These are phyloP conservation scores for Kwoniella shandongensis DNA, from an alignment of 768 basidiomycete genomes.

Conservation along the genomic window DNA sequence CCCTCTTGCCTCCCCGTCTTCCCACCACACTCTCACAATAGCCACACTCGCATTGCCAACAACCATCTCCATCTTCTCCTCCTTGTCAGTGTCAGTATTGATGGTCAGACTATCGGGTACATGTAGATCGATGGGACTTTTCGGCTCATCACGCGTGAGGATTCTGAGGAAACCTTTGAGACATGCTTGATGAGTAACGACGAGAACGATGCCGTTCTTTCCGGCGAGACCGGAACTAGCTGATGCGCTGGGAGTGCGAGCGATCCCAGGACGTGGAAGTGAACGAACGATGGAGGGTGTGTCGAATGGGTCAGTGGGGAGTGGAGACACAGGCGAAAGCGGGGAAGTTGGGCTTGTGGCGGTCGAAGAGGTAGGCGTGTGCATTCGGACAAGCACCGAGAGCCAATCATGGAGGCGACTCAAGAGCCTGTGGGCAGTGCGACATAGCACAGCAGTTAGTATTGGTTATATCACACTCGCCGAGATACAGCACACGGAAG, in stretches of 20 bases:
- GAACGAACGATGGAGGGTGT: constrained; percentile 2
- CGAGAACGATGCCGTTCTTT: constrained; percentile 18
- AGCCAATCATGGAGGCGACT: constrained; percentile 27
- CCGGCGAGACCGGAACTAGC: neutral
- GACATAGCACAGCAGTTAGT: neutral
- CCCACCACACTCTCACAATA: constrained; percentile 34
- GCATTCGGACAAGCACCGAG: constrained; percentile 12
- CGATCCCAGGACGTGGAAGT: constrained; percentile 12
- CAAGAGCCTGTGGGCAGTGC: constrained; percentile 10
- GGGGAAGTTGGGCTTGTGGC: constrained; percentile 20
- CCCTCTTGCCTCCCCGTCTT: constrained; percentile 21
- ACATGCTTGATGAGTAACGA: constrained; percentile 33
- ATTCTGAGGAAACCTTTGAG: constrained; percentile 19
- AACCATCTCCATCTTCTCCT: constrained; percentile 1
- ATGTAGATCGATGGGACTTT: constrained; percentile 21
- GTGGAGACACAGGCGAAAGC: constrained; percentile 9
- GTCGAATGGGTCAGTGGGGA: neutral
- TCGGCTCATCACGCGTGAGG: constrained; percentile 4
- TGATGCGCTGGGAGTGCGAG: neutral
- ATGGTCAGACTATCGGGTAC: constrained; percentile 13
- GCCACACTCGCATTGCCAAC: constrained; percentile 28
- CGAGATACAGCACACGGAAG: neutral
- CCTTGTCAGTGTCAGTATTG: too few species aligned
- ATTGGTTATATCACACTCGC: neutral
- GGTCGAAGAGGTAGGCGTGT: constrained; percentile 27